Evolutionary conservation across 129 eudicot genomes (phyloP).

Genomic region (Ambrosia artemisiifolia): DNA sequence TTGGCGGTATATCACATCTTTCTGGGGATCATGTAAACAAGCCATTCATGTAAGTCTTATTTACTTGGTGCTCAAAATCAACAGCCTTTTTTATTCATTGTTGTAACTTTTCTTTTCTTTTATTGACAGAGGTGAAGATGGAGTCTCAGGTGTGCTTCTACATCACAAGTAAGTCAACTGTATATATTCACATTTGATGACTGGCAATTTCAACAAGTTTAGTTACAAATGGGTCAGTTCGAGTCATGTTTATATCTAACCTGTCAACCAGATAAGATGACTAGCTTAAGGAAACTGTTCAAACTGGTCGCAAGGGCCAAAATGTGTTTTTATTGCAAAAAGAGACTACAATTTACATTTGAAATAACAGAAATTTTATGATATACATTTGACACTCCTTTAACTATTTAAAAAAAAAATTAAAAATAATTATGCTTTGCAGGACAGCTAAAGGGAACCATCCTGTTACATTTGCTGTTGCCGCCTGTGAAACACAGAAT

Average conservation of each 20-base stretch:
- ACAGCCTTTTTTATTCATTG: not conserved
- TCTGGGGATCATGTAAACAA: slow-evolving; percentile 96
- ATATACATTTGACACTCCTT: too few species aligned
- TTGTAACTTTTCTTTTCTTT: not conserved
- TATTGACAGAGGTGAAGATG: slow-evolving; percentile 71
- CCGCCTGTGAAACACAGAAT: slow-evolving; percentile 96
- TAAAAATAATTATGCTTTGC: slow-evolving; percentile 21
- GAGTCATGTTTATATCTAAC: not conserved
- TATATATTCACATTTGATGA: slow-evolving; percentile 31
- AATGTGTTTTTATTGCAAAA: not conserved
- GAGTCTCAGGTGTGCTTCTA: slow-evolving; percentile 94
- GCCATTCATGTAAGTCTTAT: slow-evolving; percentile 68
- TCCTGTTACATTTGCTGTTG: slow-evolving; percentile 90
- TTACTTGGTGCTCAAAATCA: not conserved
- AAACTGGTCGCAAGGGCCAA: not conserved
- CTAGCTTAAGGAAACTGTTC: not conserved
- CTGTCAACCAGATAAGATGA: not conserved
- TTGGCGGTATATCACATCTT: slow-evolving; percentile 91
- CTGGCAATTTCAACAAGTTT: not conserved
- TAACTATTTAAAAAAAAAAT: not conserved
- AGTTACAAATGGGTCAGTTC: not conserved
- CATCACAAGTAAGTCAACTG: slow-evolving; percentile 79
- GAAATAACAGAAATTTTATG: too few species aligned
- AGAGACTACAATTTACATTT: not conserved
- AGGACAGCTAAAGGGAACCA: slow-evolving; percentile 88